Evolutionary conservation across 1,139 yeast species (phyloP), one percentile per base, ranked within the genome.

Genomic region (Protomyces macrosporus): DNA sequence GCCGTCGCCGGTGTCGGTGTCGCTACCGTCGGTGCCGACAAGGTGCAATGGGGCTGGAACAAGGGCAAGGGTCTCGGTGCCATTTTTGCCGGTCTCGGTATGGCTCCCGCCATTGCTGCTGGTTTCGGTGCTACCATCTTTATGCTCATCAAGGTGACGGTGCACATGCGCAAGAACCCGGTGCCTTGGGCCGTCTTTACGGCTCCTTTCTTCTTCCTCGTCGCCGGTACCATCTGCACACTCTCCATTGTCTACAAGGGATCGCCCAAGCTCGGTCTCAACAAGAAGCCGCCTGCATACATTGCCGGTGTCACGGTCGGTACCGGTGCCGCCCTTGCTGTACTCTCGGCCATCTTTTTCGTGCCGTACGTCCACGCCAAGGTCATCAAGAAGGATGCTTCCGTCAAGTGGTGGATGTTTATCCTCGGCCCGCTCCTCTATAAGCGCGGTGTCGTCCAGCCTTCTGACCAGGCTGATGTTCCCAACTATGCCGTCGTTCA

Each of bases 81-180:
- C 74, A 86, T 86, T 69, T 82, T 85, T 68, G 93, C 93, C 3
- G 84, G 90, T 10, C 87, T 93, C 91, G 85, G 85, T 71, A 84
- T 87, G 75, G 90, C 93, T 12, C 93, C 95, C n/a, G 73, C 79
- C 23, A 77, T 87, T 67, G 87, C 91, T 23, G 91, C 90, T 69
- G 70, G 74, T 40, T 81, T 87, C 69, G 85, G 89, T 3, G 75
- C 87, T 3, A 75, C 82, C 55, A 75, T 84, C 64, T 87, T 85
- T 73, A 75, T 85, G 67, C 74, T 83, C 63, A 81, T 87, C 65
- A 87, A 87, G 74, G 85, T 72, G 70, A 70, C 74, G 60, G 88
- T 87, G 39, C 78, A 87, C 71, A 90, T 86, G 72, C 74, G 86
- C 67, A 83, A 83, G 70, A 72, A 77, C 66, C 76, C 84, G 4